These are phyloP conservation scores for Nidularia sp. DNA, from an alignment of 768 basidiomycete species.

Conservation along the genomic window DNA sequence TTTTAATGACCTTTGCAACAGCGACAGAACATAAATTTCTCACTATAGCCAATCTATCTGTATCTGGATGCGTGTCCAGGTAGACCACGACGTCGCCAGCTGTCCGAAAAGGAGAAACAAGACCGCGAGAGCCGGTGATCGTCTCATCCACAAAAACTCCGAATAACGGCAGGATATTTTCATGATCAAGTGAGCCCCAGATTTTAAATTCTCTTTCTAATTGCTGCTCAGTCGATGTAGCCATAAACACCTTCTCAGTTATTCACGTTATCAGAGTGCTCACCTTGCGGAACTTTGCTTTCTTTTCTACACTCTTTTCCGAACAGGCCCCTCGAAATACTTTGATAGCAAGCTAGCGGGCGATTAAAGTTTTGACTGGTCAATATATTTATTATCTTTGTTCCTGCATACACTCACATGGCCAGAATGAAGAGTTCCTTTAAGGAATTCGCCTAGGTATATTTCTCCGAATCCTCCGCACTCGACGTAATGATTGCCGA, in stretches of 20 bases:
- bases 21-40: too few relatives aligned
- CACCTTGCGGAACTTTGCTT: neutral
- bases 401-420: too few relatives aligned
- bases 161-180: neutral
- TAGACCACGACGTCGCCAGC: neutral
- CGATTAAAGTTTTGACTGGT: too few relatives aligned
- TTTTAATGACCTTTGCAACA: too few relatives aligned
- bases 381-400: too few relatives aligned
- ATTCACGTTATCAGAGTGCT: neutral
- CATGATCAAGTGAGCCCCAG: neutral
- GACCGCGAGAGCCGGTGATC: neutral
- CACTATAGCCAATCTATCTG: neutral
- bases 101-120: neutral
- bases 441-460: neutral
- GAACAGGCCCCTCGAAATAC: too few relatives aligned
- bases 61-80: neutral
- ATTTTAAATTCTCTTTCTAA: neutral
- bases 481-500: neutral
- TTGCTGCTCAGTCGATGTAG: neutral
- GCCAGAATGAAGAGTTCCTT: neutral
- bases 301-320: too few relatives aligned
- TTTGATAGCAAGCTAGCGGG: too few relatives aligned
- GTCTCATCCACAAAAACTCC: neutral
- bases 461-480: neutral
- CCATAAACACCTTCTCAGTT: neutral